Conservation (phyloP, 1,139 yeast genomes). For the Zygosaccharomyces sapae region DNA sequence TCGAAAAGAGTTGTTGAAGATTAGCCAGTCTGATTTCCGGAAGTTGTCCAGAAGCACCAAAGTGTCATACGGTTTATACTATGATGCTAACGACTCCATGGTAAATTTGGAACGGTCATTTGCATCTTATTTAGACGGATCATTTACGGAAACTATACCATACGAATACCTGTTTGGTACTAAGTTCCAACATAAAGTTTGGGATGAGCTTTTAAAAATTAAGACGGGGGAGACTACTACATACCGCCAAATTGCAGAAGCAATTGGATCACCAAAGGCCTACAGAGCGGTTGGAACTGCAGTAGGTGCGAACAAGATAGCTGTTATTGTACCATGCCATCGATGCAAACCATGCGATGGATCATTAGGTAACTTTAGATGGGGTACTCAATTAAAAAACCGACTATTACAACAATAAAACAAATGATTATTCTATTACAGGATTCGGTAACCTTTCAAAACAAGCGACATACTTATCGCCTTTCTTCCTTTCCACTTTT, state of each 20-base stretch:
- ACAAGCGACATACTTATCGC: slow-evolving; percentile 84
- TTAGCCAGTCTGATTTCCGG: slow-evolving; percentile 15
- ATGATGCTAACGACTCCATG: slow-evolving; percentile 1
- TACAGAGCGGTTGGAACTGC: slow-evolving; percentile 32
- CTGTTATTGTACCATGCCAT: slow-evolving; percentile 32
- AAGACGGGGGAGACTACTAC: slow-evolving; percentile 21
- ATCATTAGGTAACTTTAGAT: slow-evolving; percentile 23
- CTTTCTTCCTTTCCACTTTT: slow-evolving; percentile 87
- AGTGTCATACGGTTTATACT: slow-evolving; percentile 7
- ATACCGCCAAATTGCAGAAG: slow-evolving; percentile 24
- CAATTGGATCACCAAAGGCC: slow-evolving; percentile 22
- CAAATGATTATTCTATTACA: slow-evolving; percentile 19
- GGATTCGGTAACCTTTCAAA: slow-evolving; percentile 70
- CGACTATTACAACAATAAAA: slow-evolving; percentile 16
- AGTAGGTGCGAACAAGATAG: slow-evolving; percentile 27
- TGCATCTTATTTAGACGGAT: slow-evolving; percentile 6
- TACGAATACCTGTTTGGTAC: slow-evolving; percentile 31
- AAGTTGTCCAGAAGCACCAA: slow-evolving; percentile 15
- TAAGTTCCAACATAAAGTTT: slow-evolving; percentile 26
- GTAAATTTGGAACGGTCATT: slow-evolving; percentile 7
- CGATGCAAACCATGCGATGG: slow-evolving; percentile 26
- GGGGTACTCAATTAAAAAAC: slow-evolving; percentile 26
- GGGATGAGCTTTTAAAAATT: slow-evolving; percentile 24
- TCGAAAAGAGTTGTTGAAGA: slow-evolving; percentile 13
- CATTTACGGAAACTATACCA: slow-evolving; percentile 1